Evolutionary conservation across 768 basidiomycete species (phyloP).

Genomic region (Cystobasidium ongulense): DNA sequence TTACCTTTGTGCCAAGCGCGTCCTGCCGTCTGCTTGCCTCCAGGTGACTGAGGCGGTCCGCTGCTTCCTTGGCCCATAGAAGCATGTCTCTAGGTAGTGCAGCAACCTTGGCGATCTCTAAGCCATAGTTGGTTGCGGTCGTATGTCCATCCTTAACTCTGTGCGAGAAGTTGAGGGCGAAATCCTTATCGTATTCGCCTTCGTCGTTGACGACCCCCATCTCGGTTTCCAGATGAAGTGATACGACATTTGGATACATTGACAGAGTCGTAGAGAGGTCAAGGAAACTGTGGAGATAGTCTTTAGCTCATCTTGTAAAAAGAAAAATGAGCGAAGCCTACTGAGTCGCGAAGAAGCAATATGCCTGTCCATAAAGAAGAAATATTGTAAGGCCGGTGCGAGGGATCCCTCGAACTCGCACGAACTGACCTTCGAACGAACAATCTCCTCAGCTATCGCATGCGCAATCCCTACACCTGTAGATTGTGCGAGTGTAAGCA

Average conservation of each 20-base stretch:
- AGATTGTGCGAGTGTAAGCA: neutral
- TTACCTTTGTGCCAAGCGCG: conserved; percentile 14
- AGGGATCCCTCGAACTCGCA: too few species aligned
- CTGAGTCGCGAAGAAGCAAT: conserved; percentile 85
- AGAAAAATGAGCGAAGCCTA: conserved; percentile 34
- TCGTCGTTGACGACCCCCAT: neutral
- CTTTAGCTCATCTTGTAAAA: too few species aligned
- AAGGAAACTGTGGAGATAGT: conserved; percentile 52
- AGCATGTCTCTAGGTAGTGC: conserved; percentile 71
- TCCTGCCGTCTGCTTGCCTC: conserved; percentile 46
- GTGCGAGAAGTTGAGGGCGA: conserved; percentile 44
- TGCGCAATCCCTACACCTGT: conserved; percentile 45
- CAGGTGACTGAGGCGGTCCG: conserved; percentile 55
- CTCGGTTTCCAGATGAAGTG: conserved; percentile 43
- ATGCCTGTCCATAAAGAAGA: conserved; percentile 52
- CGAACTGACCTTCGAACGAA: conserved; percentile 55
- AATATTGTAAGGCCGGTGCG: too few species aligned
- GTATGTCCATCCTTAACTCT: conserved; percentile 44
- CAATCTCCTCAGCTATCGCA: conserved; percentile 49
- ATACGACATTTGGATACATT: conserved; percentile 66
- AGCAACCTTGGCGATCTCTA: conserved; percentile 79
- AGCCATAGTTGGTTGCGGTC: conserved; percentile 51
- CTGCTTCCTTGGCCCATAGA: conserved; percentile 56
- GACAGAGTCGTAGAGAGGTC: conserved; percentile 71
- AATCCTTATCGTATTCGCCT: conserved; percentile 32